Base-by-base conservation (phyloP, 441 rosid genomes). In the Erodium moschatum region DNA sequence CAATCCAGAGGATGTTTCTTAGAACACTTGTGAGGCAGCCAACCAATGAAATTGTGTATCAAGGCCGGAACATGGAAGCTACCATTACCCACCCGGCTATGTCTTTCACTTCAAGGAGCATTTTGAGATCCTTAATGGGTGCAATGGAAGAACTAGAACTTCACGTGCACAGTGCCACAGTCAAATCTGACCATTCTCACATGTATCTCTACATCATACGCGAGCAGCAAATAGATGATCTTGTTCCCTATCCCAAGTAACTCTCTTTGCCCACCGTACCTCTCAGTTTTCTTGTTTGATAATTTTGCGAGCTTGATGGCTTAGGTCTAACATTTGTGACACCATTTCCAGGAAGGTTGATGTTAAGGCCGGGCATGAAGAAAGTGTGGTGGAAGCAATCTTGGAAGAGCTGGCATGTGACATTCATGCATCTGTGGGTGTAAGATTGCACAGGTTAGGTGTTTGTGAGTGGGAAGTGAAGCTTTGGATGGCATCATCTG, bases 91-190 rank as follows among this genome's bases (percentile, higher is more conserved):
- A 82, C 3, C 70, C 75, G 67, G 79, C 85, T 58, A 75, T 83
- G 78, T 86, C 97, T 19, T 90, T 85, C 79, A 89, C 96, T 8
- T 88, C 97, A 24, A 86, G 84, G 80, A 86, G 97, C 79, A 83
- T 96, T 77, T 81, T 88, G 81, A 89, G 91, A 82, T 90, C 97
- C 61, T 78, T 96, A 79, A 84, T 88, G 81, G 81, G 85, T 80
- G 98, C 98, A 67, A 89, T 96, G 98, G 99, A 96, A 80, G 99
- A 96, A 78, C 81, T 96, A 81, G 99, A 96, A 81, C 90, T 96
- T 73, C 89, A 90, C 75, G 82, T 85, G 70, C 99, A 95, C 78
- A 95, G 84, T 80, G 84, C 96, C 74, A 80, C 85, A 69, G 77
- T 86, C 75, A 92, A 86, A 82, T 82, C 85, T 65, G 99, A 92